Percentiles rank a stretch among this genome's conserved stretches.
Evolutionary conservation across 257 asterid species (phyloP).

Genomic region (Avicennia marina): DNA sequence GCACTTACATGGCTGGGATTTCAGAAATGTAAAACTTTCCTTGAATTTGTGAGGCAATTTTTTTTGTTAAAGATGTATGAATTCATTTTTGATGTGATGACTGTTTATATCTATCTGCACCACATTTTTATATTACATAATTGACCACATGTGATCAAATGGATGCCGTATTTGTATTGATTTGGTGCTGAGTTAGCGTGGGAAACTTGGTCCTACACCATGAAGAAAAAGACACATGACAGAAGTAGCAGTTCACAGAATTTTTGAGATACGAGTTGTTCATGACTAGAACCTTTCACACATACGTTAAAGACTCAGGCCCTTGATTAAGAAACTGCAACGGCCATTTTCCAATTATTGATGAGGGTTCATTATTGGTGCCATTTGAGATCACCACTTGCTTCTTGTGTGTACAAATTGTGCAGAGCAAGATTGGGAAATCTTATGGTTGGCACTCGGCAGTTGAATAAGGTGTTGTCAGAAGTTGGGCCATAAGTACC

Average conservation of each 20-base stretch:
- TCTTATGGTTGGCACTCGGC: not conserved
- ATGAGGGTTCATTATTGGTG: not conserved
- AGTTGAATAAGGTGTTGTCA: conserved; percentile 5
- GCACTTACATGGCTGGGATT: too few relatives aligned
- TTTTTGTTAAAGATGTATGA: too few relatives aligned
- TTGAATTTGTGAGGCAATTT: too few relatives aligned
- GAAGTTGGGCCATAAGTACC: conserved; percentile 16
- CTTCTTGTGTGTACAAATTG: conserved; percentile 2
- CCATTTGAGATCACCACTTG: not conserved
- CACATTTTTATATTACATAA: too few relatives aligned
- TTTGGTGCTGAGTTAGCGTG: too few relatives aligned
- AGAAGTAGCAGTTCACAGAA: not conserved
- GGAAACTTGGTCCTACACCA: conserved; percentile 6
- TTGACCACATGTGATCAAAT: too few relatives aligned
- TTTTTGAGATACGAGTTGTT: not conserved
- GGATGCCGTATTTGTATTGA: too few relatives aligned
- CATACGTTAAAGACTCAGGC: not conserved
- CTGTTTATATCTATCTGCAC: too few relatives aligned
- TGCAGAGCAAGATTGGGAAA: too few relatives aligned
- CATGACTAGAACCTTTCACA: not conserved
- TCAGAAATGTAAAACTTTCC: too few relatives aligned
- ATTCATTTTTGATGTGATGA: too few relatives aligned
- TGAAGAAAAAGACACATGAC: not conserved
- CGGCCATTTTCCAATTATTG: conserved; percentile 1
- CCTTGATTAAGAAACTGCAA: conserved; percentile 18